Evolutionary conservation across 352 stramenopile genomes (phyloP), one percentile per base, ranked within the genome.

Genomic region (Phytopythium kandeliae): DNA sequence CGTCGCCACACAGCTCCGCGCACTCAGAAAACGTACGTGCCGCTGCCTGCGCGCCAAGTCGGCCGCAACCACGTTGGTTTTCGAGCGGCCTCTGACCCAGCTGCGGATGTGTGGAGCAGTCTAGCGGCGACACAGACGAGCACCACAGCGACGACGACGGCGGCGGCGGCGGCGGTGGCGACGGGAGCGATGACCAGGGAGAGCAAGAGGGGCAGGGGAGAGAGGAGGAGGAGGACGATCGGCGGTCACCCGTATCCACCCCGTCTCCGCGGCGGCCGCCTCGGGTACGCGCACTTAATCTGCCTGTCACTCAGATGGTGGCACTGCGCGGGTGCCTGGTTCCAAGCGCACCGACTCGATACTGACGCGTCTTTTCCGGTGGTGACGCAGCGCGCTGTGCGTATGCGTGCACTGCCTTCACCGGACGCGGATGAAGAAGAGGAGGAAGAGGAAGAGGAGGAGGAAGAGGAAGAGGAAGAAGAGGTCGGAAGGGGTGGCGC

Each of bases 141-240:
- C 51, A 63, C 17, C 36, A 36, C n/a, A 11, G 4, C n/a, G n/a
- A 52, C 25, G 30, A 19, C 3, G 30, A 17, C 7, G 43, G 19
- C 6, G 44, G 53, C 26, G 37, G 47, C 3, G 48, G 47, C 31
- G 31, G 54, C 17, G 58, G 60, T 12, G 61, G 58, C 12, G 19
- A 45, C 17, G 65, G 69, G 15, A 57, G 67, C 11, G 55, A 58
- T n/a, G 67, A 63, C 0, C 49, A 50, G 6, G 54, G 64, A 1
- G 54, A 54, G 19, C 44, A 68, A 0, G 55, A 70, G 4, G 44
- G 48, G 13, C 13, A 41, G 19, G 36, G 31, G 21, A 15, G 22
- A 26, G 33, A 57, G 26, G 17, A 48, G 36, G 41, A 60, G n/a
- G 43, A 42, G 44, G 35, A 26, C 36, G 48, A 52, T 36, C 26